Base-by-base conservation (phyloP, 495 filamentous ascomycete species). In the Gamarada debralockiae region DNA sequence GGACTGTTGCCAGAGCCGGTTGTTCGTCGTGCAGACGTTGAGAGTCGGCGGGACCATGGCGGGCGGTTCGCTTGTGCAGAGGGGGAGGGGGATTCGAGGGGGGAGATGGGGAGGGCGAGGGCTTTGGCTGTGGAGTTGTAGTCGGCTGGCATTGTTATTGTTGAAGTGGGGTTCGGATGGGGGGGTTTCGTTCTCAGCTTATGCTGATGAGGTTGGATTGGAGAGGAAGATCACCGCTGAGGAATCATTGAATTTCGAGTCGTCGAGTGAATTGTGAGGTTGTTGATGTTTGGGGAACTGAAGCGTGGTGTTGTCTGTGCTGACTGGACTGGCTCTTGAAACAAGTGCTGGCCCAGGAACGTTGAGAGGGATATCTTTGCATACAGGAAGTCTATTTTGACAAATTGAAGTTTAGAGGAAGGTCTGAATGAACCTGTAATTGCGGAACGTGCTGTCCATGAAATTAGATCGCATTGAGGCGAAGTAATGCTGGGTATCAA, bases 71-170 rank as follows among this genome's bases (percentile, higher is more conserved):
- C 18, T 18, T 58, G 25, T 23, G 22, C 21, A 18, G 59, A 54
- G 22, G 57, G 54, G 17, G 55, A 62, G 7, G 59, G 59, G 8
- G 57, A 60, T 12, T 43, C 15, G 25, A 72, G 63, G 24, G 77
- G 71, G 2, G 79, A 79, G 18, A 80, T 66, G 9, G 83, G 78
- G 8, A 86, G 67, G 44, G 85, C 78, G 34, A 87, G 77, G 40
- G 82, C 83, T 63, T 81, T 78, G 17, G 82, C 83, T 17, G 82
- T 83, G 41, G 82, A 82, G 48, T 70, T 52, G 67, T 85, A 85
- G 64, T 81, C 79, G 50, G 78, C 76, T 10, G 73, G 75, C 75
- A 81, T 80, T 14, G 29, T 61, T 40, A 44, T 8, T 13, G 38
- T 43, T n/a, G n/a, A n/a, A 6, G n/a, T 13, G 25, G 23, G n/a